These are phyloP conservation scores for Pleodorina starrii DNA, from an alignment of 139 green algal species.

Conservation along the genomic window DNA sequence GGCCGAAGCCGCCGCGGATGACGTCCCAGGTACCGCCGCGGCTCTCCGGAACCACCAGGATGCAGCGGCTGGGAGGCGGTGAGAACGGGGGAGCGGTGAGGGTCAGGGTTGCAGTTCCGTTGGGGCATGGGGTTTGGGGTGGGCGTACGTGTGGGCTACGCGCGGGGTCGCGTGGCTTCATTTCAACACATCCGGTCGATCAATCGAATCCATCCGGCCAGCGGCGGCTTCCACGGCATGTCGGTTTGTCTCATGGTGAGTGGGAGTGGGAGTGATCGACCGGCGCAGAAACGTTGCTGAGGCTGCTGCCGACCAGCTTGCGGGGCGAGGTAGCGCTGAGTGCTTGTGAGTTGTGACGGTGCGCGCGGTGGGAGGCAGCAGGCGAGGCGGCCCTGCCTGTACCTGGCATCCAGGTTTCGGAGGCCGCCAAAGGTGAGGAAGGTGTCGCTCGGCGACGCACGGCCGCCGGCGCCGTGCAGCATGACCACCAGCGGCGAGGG, in stretches of 20 bases:
- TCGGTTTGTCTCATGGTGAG: no score
- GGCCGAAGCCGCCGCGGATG: slow-evolving; percentile 51
- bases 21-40: slow-evolving; percentile 61
- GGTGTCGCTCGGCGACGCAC: neutral
- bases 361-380: no score
- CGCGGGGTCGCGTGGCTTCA: neutral
- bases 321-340: neutral
- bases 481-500: slow-evolving; percentile 58
- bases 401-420: slow-evolving; percentile 15
- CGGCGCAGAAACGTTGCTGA: no score
- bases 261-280: neutral
- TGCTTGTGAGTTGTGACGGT: no score
- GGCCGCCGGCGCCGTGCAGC: slow-evolving; percentile 60
- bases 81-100: neutral
- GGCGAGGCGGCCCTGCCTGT: no score
- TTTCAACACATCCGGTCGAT: no score
- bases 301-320: neutral
- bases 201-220: no score
- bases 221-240: no score
- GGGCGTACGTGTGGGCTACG: neutral
- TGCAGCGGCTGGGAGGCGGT: neutral
- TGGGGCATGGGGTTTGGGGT: neutral
- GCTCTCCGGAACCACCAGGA: slow-evolving; percentile 63
- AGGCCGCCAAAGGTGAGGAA: slow-evolving; percentile 14
- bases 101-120: neutral